Evolutionary conservation across 208 protist species (phyloP).

Genomic region (Crithidia sp.): DNA sequence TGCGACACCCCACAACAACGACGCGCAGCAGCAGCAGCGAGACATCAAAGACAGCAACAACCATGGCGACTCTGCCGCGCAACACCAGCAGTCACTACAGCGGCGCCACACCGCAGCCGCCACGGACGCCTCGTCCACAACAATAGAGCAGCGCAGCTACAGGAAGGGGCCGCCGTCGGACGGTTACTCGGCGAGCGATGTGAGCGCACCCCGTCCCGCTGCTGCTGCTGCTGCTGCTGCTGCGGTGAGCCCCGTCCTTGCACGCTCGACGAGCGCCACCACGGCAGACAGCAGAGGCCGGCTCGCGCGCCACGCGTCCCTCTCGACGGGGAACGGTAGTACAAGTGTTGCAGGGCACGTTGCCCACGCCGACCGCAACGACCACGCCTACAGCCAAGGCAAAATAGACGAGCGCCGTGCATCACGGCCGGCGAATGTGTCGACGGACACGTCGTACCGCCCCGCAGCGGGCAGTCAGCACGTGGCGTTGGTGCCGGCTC

Average conservation of each 20-base stretch:
- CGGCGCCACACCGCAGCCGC: not conserved
- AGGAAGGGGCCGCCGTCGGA: no score
- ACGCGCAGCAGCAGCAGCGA: not conserved
- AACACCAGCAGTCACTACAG: not conserved
- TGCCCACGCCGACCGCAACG: not conserved
- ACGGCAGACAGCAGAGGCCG: no score
- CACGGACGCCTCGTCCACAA: not conserved
- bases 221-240: no score
- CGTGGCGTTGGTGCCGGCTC: not conserved
- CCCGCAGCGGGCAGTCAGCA: not conserved
- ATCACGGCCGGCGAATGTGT: not conserved
- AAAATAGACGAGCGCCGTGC: conserved; percentile 19
- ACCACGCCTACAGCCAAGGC: conserved; percentile 18
- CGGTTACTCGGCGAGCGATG: no score
- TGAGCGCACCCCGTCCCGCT: no score
- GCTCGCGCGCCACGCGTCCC: no score
- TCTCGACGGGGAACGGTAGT: no score
- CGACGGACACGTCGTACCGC: not conserved
- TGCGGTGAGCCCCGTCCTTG: no score
- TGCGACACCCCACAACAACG: not conserved
- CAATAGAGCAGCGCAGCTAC: no score
- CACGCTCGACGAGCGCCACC: no score
- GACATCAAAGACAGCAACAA: not conserved
- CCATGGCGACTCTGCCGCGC: not conserved
- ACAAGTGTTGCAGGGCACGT: no score